These are phyloP conservation scores for Fusarium sp. DNA, from an alignment of 2,329 filamentous ascomycete species.

Conservation along the genomic window DNA sequence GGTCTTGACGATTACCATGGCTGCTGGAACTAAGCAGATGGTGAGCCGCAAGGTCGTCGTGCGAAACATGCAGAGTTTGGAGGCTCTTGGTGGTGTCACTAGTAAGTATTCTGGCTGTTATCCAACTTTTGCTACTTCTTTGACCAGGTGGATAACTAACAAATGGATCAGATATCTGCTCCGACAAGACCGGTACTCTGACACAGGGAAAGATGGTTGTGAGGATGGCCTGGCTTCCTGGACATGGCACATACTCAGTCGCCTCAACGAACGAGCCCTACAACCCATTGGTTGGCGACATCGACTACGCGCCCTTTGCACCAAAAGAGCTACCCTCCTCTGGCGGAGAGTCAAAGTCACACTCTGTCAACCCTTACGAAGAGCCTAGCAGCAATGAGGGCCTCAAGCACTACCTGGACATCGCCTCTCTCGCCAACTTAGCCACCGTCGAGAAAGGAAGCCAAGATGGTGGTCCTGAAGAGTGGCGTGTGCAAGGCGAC, in stretches of 20 bases:
- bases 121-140: slow-evolving; percentile 7
- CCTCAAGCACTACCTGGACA: slow-evolving; percentile 68
- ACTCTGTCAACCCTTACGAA: slow-evolving; percentile 42
- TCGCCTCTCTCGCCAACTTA: slow-evolving; percentile 73
- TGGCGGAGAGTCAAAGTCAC: slow-evolving; percentile 43
- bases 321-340: slow-evolving; percentile 37
- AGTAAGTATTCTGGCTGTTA: slow-evolving; percentile 46
- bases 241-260: slow-evolving; percentile 46
- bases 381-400: slow-evolving; percentile 56
- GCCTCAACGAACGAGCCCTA: slow-evolving; percentile 46
- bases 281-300: slow-evolving; percentile 40
- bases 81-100: slow-evolving; percentile 63
- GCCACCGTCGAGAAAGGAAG: slow-evolving; percentile 62
- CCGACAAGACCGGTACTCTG: slow-evolving; percentile 52
- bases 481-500: slow-evolving; percentile 73
- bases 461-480: slow-evolving; percentile 55
- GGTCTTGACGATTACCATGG: slow-evolving; percentile 71
- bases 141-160: neutral
- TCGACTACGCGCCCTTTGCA: slow-evolving; percentile 26
- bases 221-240: slow-evolving; percentile 49
- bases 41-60: slow-evolving; percentile 61
- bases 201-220: slow-evolving; percentile 50
- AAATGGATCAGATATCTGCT: slow-evolving; percentile 45
- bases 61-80: slow-evolving; percentile 53
- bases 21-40: slow-evolving; percentile 62